These are phyloP conservation scores for Sugiyamaella sp. DNA, from an alignment of 1,139 yeast genomes.

Conservation along the genomic window DNA sequence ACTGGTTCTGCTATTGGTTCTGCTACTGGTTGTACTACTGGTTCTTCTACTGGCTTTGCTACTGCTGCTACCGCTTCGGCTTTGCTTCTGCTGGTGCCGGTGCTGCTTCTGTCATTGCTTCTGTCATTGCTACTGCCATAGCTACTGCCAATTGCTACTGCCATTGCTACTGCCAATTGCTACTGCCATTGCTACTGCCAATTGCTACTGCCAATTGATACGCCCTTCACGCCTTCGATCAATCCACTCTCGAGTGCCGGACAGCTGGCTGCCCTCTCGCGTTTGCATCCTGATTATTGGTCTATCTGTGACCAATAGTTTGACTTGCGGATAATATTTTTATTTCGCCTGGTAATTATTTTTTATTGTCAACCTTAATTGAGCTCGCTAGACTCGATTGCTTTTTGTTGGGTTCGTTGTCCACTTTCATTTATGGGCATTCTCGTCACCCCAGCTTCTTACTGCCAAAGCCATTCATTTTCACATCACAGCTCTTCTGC, in stretches of 20 bases:
- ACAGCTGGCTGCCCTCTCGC: background rate
- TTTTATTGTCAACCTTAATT: background rate
- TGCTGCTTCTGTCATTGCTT: background rate
- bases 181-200: background rate
- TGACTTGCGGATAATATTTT: background rate
- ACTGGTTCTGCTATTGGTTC: background rate
- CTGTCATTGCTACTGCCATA: background rate
- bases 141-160: background rate
- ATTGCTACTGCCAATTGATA: background rate
- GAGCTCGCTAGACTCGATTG: background rate
- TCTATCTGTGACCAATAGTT: background rate
- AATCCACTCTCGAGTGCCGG: background rate
- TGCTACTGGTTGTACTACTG: background rate
- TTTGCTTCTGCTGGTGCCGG: background rate
- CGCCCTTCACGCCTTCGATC: background rate
- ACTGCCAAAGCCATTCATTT: background rate
- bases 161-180: background rate
- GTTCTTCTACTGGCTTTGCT: background rate
- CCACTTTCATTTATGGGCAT: conserved; percentile 4
- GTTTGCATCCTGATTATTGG: background rate
- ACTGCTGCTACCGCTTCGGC: too few relatives aligned
- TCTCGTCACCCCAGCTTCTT: background rate
- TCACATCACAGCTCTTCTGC: background rate
- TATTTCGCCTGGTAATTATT: background rate
- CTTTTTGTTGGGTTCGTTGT: too few relatives aligned